Percentiles rank a stretch among this genome's conserved stretches.
Evolutionary conservation across 2,329 filamentous ascomycete species (phyloP).

Genomic region (Colletotrichum brevisporum): DNA sequence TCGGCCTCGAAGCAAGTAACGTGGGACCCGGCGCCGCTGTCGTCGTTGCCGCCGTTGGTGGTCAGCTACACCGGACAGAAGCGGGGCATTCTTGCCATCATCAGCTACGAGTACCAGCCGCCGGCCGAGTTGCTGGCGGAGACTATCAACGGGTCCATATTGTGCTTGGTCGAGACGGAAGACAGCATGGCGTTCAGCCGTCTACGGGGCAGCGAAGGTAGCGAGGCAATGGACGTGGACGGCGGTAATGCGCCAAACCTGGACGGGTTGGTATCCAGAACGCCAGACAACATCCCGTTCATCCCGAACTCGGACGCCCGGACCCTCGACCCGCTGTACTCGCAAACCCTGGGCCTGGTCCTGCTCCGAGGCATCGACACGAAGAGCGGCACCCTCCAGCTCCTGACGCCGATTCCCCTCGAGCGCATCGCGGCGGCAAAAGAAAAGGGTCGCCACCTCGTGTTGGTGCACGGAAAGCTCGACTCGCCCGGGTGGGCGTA

Average conservation of each 20-base stretch:
- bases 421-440: constrained; percentile 56
- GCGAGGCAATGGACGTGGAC: constrained; percentile 41
- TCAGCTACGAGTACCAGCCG: constrained; percentile 77
- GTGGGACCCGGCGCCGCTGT: constrained; percentile 71
- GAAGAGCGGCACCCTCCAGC: constrained; percentile 66
- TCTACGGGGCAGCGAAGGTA: constrained; percentile 38
- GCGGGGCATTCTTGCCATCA: constrained; percentile 73
- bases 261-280: constrained; percentile 52
- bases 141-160: constrained; percentile 77
- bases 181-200: constrained; percentile 63
- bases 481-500: constrained; percentile 80
- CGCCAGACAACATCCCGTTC: constrained; percentile 72
- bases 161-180: constrained; percentile 76
- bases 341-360: constrained; percentile 73
- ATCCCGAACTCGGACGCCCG: constrained; percentile 68
- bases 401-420: constrained; percentile 72
- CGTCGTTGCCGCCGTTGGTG: constrained; percentile 70
- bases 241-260: constrained; percentile 16
- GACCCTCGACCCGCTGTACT: constrained; percentile 72
- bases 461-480: constrained; percentile 77
- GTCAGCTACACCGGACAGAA: constrained; percentile 69
- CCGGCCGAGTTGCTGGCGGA: constrained; percentile 71
- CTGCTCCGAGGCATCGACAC: constrained; percentile 79
- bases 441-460: constrained; percentile 62
- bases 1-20: constrained; percentile 44